These are phyloP conservation scores for Kandelia obovata DNA, from an alignment of 345 rosid species.

Conservation along the genomic window DNA sequence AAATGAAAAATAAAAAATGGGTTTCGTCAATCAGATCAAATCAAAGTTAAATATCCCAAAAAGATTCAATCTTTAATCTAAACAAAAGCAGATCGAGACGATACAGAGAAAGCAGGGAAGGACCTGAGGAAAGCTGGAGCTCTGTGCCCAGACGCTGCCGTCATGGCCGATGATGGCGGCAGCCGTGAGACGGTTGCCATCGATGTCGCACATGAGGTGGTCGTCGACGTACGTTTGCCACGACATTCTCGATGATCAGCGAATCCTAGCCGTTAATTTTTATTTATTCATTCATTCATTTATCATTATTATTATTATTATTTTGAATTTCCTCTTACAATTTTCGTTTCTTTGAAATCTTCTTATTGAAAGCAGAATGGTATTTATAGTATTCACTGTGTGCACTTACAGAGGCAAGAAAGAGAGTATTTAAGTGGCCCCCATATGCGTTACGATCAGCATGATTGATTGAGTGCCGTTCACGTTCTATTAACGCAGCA, in stretches of 20 bases:
- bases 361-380: slow-evolving; percentile 19
- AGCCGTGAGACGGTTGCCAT: slow-evolving; percentile 14
- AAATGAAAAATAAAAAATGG: too few relatives aligned
- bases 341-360: slow-evolving; percentile 4
- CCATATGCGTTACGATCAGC: slow-evolving; percentile 15
- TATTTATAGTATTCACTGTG: slow-evolving; percentile 21
- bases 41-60: neutral
- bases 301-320: too few relatives aligned
- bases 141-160: slow-evolving; percentile 28
- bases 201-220: slow-evolving; percentile 24
- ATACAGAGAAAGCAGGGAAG: neutral
- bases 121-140: slow-evolving; percentile 22
- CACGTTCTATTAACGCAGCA: slow-evolving; percentile 16
- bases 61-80: neutral
- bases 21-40: neutral
- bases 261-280: slow-evolving; percentile 6
- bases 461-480: slow-evolving; percentile 29
- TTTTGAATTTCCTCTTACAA: too few relatives aligned
- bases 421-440: neutral
- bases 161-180: slow-evolving; percentile 26
- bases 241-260: slow-evolving; percentile 17
- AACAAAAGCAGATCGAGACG: slow-evolving; percentile 2
- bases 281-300: too few relatives aligned
- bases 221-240: slow-evolving; percentile 28
- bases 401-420: neutral